Percentiles rank a stretch among this genome's conserved stretches.
Evolutionary conservation across 73 alveolate genomes (phyloP).

Genomic region (Paramecium caudatum): DNA sequence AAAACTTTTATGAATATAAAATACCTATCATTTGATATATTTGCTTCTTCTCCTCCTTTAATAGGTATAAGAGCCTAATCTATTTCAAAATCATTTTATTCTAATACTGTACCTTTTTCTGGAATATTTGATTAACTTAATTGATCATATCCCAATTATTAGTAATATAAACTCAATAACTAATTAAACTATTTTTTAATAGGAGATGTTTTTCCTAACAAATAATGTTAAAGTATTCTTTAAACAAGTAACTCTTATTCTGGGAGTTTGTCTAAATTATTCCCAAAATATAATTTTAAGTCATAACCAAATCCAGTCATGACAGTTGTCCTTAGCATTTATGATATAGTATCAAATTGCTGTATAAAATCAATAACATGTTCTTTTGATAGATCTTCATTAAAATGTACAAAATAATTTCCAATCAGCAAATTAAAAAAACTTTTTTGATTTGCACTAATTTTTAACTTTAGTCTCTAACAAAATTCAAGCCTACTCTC

Average conservation of each 20-base stretch:
- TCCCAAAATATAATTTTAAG: slow-evolving; percentile 9
- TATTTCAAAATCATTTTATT: slow-evolving; percentile 26
- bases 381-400: slow-evolving; percentile 5
- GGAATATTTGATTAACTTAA: slow-evolving; percentile 18
- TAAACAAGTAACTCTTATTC: slow-evolving; percentile 22
- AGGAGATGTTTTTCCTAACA: slow-evolving; percentile 39
- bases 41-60: background rate
- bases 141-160: background rate
- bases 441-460: background rate
- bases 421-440: slow-evolving; percentile 16
- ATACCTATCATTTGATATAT: slow-evolving; percentile 12
- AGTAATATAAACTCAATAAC: background rate
- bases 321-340: background rate
- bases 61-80: background rate
- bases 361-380: background rate
- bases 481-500: slow-evolving; percentile 5
- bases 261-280: slow-evolving; percentile 32
- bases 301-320: background rate
- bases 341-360: background rate
- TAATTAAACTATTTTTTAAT: background rate
- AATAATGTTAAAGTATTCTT: background rate
- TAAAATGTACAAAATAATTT: slow-evolving; percentile 3
- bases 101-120: slow-evolving; percentile 31
- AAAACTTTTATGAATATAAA: background rate
- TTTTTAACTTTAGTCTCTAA: background rate